Evolutionary conservation across 2,329 filamentous ascomycete species (phyloP).

Genomic region (Verticillium albo-atrum): DNA sequence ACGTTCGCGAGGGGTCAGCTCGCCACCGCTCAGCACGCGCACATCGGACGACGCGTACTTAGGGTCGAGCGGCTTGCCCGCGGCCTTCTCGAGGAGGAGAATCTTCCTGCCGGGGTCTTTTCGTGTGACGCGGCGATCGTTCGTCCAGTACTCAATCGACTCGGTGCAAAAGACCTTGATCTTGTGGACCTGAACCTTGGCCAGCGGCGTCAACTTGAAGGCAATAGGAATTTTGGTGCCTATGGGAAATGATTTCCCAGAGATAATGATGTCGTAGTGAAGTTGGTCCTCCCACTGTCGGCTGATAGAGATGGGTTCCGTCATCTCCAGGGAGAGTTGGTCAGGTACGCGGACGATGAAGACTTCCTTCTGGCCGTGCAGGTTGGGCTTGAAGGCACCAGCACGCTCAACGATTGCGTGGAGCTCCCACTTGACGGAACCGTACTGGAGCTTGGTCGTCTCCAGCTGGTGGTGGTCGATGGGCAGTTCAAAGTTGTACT

Average conservation of each 20-base stretch:
- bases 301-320: conserved; percentile 90
- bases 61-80: conserved; percentile 70
- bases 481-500: conserved; percentile 76
- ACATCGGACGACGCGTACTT: conserved; percentile 73
- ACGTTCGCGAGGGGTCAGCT: conserved; percentile 52
- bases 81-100: conserved; percentile 80
- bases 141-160: conserved; percentile 86
- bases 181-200: conserved; percentile 89
- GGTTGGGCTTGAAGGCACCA: conserved; percentile 84
- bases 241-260: conserved; percentile 89
- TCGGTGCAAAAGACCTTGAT: conserved; percentile 91
- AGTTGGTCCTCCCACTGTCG: conserved; percentile 93
- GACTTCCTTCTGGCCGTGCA: conserved; percentile 78
- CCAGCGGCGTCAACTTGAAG: conserved; percentile 87
- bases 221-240: conserved; percentile 86
- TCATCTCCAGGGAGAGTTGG: conserved; percentile 83
- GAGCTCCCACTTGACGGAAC: conserved; percentile 82
- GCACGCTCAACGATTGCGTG: conserved; percentile 81
- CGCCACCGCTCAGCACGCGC: conserved; percentile 73
- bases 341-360: conserved; percentile 79
- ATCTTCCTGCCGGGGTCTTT: conserved; percentile 83
- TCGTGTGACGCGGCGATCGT: conserved; percentile 77
- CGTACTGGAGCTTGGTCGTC: conserved; percentile 82
- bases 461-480: conserved; percentile 87
- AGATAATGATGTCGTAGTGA: conserved; percentile 94